These are phyloP conservation scores for Ceratocystis lukuohia DNA, from an alignment of 2,329 filamentous ascomycete species.

Conservation along the genomic window DNA sequence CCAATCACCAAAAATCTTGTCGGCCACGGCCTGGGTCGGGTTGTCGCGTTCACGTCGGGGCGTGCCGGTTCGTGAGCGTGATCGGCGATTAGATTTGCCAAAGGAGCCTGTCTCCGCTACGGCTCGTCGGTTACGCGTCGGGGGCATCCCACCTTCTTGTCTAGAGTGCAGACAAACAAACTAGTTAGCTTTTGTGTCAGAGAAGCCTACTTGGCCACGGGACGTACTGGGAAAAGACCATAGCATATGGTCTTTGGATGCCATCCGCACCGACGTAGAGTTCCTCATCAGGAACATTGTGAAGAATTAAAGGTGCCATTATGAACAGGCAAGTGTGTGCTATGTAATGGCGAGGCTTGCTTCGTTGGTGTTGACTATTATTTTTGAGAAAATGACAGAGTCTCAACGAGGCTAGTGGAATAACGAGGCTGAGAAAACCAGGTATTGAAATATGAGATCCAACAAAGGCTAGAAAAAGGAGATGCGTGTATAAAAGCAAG, in stretches of 20 bases:
- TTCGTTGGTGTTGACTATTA: neutral
- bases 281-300: constrained; percentile 56
- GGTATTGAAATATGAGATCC: too few relatives aligned
- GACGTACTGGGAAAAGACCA: constrained; percentile 50
- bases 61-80: constrained; percentile 47
- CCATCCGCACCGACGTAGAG: constrained; percentile 54
- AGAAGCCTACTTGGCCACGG: too few relatives aligned
- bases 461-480: too few relatives aligned
- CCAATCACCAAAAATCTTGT: constrained; percentile 48
- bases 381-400: too few relatives aligned
- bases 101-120: constrained; percentile 52
- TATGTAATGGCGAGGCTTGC: neutral
- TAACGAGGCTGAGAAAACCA: too few relatives aligned
- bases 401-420: too few relatives aligned
- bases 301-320: constrained; percentile 53
- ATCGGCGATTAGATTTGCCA: constrained; percentile 51
- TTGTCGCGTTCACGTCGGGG: constrained; percentile 44
- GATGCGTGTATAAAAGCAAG: neutral
- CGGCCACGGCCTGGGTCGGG: constrained; percentile 47
- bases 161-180: constrained; percentile 25
- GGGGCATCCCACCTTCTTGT: constrained; percentile 39
- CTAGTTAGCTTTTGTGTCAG: neutral
- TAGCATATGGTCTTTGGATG: constrained; percentile 50
- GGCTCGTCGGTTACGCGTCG: constrained; percentile 37
- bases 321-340: constrained; percentile 22